Evolutionary conservation across 768 basidiomycete genomes (phyloP).

Genomic region (Leccinum arenicola): DNA sequence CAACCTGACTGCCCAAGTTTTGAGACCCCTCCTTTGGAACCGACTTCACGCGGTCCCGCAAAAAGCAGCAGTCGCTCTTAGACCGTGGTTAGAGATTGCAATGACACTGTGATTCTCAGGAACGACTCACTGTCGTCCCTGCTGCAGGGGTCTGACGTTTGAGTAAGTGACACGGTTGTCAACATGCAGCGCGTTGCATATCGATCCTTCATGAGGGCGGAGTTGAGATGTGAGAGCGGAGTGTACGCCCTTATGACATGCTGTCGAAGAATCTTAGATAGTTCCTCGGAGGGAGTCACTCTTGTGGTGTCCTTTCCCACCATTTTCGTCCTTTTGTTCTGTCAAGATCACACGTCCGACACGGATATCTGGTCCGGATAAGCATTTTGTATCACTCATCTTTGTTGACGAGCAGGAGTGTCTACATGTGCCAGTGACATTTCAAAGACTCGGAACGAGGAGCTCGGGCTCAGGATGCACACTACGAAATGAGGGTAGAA

Average conservation of each 20-base stretch:
- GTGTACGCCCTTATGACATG: neutral
- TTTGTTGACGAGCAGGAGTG: neutral
- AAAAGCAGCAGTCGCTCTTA: neutral
- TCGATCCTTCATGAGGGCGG: neutral
- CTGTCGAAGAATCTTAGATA: neutral
- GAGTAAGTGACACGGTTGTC: neutral
- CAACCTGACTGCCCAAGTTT: neutral
- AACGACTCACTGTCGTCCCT: slow-evolving; percentile 8
- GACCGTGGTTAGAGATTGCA: neutral
- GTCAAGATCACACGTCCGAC: neutral
- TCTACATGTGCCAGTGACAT: too few relatives aligned
- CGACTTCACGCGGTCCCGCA: slow-evolving; percentile 17
- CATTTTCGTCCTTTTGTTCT: too few relatives aligned
- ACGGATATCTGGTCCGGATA: neutral
- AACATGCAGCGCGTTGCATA: neutral
- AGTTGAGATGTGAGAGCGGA: neutral
- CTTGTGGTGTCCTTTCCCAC: too few relatives aligned
- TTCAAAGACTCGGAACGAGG: too few relatives aligned
- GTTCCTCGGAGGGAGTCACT: neutral
- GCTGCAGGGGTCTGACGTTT: neutral
- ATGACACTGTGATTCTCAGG: slow-evolving; percentile 19
- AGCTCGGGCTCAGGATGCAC: too few relatives aligned
- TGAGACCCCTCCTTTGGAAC: slow-evolving; percentile 9
- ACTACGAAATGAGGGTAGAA: neutral
- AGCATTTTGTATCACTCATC: neutral